Percentiles rank a stretch among this genome's conserved stretches.
phyloP scores from a whole-genome alignment of 2,329 filamentous ascomycete species.

The Sporothrix sp. region DNA sequence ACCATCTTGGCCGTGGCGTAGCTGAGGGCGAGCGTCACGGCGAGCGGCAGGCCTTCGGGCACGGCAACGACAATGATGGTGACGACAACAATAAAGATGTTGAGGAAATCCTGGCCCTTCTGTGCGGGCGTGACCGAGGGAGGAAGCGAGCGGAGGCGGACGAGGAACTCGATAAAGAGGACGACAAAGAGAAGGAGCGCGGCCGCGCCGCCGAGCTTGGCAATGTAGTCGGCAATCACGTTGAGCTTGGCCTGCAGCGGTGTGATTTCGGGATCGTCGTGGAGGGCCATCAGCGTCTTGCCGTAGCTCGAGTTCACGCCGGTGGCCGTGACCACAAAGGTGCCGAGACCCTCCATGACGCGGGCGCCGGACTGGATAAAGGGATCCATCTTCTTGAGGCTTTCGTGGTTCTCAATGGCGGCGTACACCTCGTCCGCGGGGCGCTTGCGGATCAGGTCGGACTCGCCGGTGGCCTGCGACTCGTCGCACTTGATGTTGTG shows the following conservation, averaged over 20 bases:
- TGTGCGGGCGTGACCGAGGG: conserved; percentile 48
- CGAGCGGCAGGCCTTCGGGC: conserved; percentile 65
- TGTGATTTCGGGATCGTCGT: conserved; percentile 65
- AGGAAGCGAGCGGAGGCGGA: conserved; percentile 44
- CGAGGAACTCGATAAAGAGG: conserved; percentile 77
- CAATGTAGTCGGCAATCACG: conserved; percentile 66
- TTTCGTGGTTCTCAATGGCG: conserved; percentile 57
- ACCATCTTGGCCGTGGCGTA: conserved; percentile 72
- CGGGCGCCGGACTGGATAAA: conserved; percentile 79
- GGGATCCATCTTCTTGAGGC: conserved; percentile 64
- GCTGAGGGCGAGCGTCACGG: conserved; percentile 66
- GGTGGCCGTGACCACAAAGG: conserved; percentile 63
- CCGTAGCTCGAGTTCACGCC: conserved; percentile 66
- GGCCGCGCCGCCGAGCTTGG: conserved; percentile 66
- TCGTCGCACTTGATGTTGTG: conserved; percentile 70
- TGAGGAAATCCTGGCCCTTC: conserved; percentile 70
- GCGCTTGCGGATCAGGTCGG: conserved; percentile 61
- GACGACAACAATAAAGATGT: conserved; percentile 68
- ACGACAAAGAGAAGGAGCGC: conserved; percentile 74
- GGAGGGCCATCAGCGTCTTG: conserved; percentile 63
- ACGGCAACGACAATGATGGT: conserved; percentile 75
- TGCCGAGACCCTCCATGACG: conserved; percentile 68
- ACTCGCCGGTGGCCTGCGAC: conserved; percentile 70
- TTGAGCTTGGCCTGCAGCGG: conserved; percentile 69
- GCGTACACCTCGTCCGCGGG: conserved; percentile 57